These are phyloP conservation scores for Jacaranda copaia DNA, from an alignment of 257 asterid genomes.

Conservation along the genomic window DNA sequence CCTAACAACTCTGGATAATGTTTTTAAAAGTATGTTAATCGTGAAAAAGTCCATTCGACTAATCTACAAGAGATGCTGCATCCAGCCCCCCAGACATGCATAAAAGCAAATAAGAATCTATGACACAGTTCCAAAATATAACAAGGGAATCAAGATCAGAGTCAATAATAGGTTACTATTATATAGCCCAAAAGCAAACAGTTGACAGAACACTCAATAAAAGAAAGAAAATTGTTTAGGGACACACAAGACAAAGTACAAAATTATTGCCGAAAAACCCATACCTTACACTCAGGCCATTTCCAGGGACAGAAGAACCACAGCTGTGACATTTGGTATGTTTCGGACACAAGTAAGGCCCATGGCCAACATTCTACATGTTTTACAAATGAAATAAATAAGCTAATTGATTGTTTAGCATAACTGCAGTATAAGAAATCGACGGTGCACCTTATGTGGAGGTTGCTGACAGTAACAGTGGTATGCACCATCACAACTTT, in stretches of 20 bases:
- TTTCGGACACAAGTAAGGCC: constrained; percentile 93
- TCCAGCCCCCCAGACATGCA: background rate
- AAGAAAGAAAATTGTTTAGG: background rate
- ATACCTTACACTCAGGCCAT: constrained; percentile 92
- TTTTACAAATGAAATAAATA: constrained; percentile 36
- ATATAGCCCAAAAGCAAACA: background rate
- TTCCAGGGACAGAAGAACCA: constrained; percentile 90
- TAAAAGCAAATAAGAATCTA: background rate
- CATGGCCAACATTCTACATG: constrained; percentile 88
- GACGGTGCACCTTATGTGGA: constrained; percentile 83
- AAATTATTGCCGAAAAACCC: background rate
- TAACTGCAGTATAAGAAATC: constrained; percentile 23
- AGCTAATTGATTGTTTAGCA: constrained; percentile 25
- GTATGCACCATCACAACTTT: constrained; percentile 93
- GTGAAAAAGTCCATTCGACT: background rate
- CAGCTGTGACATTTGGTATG: constrained; percentile 98
- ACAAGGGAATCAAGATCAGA: background rate
- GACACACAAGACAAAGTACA: background rate
- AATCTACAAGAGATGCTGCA: background rate
- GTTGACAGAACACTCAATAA: background rate
- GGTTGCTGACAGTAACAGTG: constrained; percentile 99
- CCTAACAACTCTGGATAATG: background rate
- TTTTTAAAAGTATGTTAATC: background rate
- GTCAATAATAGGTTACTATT: background rate
- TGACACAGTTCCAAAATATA: background rate